These are phyloP conservation scores for Euphorbia pulcherrima DNA, from an alignment of 345 rosid species.

Conservation along the genomic window DNA sequence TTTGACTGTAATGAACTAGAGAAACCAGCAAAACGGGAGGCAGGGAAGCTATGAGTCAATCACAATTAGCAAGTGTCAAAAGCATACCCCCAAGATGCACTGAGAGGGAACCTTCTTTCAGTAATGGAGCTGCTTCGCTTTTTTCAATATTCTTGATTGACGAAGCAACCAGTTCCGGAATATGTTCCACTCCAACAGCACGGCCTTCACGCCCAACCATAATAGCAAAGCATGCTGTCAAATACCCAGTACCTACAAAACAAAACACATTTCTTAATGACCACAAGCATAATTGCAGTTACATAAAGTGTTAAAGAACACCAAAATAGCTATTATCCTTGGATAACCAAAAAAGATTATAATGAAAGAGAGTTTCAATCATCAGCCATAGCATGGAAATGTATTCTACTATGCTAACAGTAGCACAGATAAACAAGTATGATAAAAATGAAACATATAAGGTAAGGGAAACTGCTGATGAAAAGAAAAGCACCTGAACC, in stretches of 20 bases:
- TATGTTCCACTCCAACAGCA: slow-evolving; percentile 89
- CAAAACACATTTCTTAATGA: slow-evolving; percentile 1
- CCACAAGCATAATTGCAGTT: not conserved
- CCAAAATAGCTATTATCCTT: not conserved
- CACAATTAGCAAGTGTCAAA: not conserved
- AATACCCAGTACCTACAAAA: slow-evolving; percentile 76
- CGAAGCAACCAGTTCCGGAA: slow-evolving; percentile 62
- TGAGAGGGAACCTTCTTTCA: slow-evolving; percentile 69
- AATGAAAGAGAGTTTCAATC: not conserved
- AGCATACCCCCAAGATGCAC: slow-evolving; percentile 77
- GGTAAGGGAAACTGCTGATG: not conserved
- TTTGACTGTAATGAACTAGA: not conserved
- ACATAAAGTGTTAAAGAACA: not conserved
- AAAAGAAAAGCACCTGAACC: slow-evolving; percentile 68
- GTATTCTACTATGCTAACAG: not conserved
- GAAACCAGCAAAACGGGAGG: not conserved
- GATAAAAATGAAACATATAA: not conserved
- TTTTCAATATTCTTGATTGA: slow-evolving; percentile 66
- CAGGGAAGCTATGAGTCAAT: not conserved
- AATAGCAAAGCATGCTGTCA: slow-evolving; percentile 86
- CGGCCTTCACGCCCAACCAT: slow-evolving; percentile 90
- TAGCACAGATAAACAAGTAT: not conserved
- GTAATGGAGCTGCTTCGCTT: slow-evolving; percentile 65
- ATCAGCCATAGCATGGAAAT: not conserved
- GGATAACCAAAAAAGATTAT: not conserved